Conservation (phyloP, 164 flowering plant species). For the Aristolochia californica region DNA sequence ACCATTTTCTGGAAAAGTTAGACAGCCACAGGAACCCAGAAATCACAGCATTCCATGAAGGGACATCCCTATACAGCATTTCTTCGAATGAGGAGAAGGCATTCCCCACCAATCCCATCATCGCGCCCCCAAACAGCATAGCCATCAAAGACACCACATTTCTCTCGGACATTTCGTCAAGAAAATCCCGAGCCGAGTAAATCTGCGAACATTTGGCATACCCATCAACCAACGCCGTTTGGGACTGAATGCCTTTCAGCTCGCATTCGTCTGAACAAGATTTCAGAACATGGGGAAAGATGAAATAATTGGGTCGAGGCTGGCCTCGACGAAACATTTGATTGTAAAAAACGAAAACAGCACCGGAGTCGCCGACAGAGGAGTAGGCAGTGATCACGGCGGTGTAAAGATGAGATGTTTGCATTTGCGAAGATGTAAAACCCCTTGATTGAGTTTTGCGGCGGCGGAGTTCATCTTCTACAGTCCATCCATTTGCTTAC, state of each 20-base stretch:
- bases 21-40: constrained; percentile 48
- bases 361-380: constrained; percentile 4
- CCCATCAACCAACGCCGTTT: constrained; percentile 46
- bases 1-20: constrained; percentile 39
- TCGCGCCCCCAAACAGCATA: constrained; percentile 45
- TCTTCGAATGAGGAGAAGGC: constrained; percentile 40
- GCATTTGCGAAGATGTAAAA: no score
- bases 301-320: constrained; percentile 39
- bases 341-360: constrained; percentile 28
- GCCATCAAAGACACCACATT: constrained; percentile 62
- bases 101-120: constrained; percentile 32
- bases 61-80: constrained; percentile 51
- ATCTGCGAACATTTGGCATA: constrained; percentile 28
- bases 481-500: no score
- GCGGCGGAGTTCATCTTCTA: no score
- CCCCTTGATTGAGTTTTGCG: no score
- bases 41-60: constrained; percentile 57
- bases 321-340: constrained; percentile 25
- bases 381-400: constrained; percentile 53
- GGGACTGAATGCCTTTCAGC: constrained; percentile 16
- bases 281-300: constrained; percentile 41
- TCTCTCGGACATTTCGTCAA: constrained; percentile 46
- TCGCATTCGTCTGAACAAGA: constrained; percentile 23
- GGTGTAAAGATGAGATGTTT: constrained; percentile 42
- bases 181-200: constrained; percentile 29